Percentiles rank a stretch among this genome's conserved stretches.
Conservation (phyloP, 495 filamentous ascomycete genomes). For the Penicillium steckii region DNA sequence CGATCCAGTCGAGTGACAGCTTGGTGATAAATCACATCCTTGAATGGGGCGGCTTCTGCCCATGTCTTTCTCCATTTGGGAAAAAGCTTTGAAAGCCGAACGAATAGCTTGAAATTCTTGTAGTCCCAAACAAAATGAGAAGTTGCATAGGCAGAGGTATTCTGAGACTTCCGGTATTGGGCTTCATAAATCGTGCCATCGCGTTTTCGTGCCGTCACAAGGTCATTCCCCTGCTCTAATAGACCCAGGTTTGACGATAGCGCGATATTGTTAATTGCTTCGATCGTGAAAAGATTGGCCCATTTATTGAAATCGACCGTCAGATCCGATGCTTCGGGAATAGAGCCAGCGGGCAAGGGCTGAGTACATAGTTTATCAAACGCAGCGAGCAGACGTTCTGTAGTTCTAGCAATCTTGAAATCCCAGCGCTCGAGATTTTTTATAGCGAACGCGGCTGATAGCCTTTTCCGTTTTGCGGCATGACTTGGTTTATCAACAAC, state of each 20-base stretch:
- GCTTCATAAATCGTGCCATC: constrained; percentile 30
- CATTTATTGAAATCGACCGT: constrained; percentile 33
- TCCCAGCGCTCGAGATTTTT: constrained; percentile 49
- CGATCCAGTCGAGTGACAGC: constrained; percentile 28
- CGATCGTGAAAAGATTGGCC: constrained; percentile 30
- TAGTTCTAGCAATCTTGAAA: constrained; percentile 44
- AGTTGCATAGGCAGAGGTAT: constrained; percentile 5
- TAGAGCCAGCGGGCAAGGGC: constrained; percentile 6
- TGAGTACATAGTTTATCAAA: constrained; percentile 21
- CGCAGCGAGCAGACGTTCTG: constrained; percentile 21
- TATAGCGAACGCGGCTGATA: constrained; percentile 46
- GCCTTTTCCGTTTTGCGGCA: constrained; percentile 36
- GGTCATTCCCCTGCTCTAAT: constrained; percentile 39
- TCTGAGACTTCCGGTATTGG: constrained; percentile 15
- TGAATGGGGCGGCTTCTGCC: constrained; percentile 8
- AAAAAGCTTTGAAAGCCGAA: constrained; percentile 4
- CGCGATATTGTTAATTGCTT: constrained; percentile 46
- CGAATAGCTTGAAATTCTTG: constrained; percentile 1
- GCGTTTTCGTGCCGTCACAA: constrained; percentile 21
- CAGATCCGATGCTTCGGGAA: constrained; percentile 1
- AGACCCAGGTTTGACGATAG: constrained; percentile 37
- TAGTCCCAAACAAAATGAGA: constrained; percentile 20
- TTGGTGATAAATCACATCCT: constrained; percentile 28
- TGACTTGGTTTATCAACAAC: constrained; percentile 36
- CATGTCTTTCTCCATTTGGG: constrained; percentile 12